Base-by-base conservation (phyloP, 192 early-diverging fungal species). In the Coemansia sp. region DNA sequence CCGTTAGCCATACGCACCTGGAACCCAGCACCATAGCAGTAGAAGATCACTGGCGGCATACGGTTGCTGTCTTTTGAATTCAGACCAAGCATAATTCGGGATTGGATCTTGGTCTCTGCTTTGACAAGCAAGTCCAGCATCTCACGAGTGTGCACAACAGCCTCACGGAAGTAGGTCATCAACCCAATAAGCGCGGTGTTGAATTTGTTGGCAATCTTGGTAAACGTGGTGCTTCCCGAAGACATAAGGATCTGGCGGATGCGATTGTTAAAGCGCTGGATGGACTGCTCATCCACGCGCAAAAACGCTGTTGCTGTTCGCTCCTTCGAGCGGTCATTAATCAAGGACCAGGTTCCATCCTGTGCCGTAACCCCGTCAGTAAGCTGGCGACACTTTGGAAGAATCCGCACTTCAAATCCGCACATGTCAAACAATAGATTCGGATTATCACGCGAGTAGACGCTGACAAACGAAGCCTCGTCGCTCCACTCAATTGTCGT, bases 401-500 rank as follows among this genome's bases (percentile, higher is more conserved):
- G 71, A 63, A 99, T 94, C 59, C 98, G 90, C 61, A 97, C 88
- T 72, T 98, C 96, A 77, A 99, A 99, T 8, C 96, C 96, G 48
- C 88, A 90, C 85, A 86, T 85, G 63, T 90, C 87, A 64, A 99
- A 98, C 44, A 99, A 86, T 69, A 99, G 71, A 76, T 98, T 98
- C 49, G 98, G 98, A 78, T 99, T 99, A 74, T 99, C 98, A 63
- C 90, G 90, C 61, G 92, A 94, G 84, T 98, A 99, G 19, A 99
- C 98, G 16, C 90, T 93, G 37, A 94, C 95, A 72, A 97, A 98
- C 14, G 89, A 93, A 43, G 69, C 65, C 48, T 71, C 75, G 64
- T 98, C 93, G 42, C 97, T 95, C 98, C 98, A 99, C 69, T 99
- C 98, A 63, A 99, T 89, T 1, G 96, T 97, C 0, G 98, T 97